phyloP scores from a whole-genome alignment of 306 rosid genomes.

The Cotoneaster glaucophyllus region DNA sequence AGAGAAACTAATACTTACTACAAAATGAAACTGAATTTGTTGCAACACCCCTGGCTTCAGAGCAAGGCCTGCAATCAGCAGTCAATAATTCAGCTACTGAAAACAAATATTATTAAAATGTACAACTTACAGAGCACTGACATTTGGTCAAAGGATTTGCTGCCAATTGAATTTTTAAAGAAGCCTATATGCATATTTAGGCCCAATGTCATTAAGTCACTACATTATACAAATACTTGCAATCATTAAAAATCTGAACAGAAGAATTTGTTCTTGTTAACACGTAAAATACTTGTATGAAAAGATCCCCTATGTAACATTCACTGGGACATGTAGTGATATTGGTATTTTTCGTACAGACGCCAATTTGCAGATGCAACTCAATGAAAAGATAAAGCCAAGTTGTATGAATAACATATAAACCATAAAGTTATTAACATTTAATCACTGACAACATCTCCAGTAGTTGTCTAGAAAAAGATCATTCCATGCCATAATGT shows the following conservation, averaged over 20 bases:
- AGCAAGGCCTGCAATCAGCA: conserved; percentile 66
- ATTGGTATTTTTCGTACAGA: not conserved
- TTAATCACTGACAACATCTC: not conserved
- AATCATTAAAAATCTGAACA: not conserved
- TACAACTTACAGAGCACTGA: not conserved
- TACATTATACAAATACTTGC: not conserved
- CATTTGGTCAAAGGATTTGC: not conserved
- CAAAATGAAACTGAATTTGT: conserved; percentile 54
- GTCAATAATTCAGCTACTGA: conserved; percentile 6
- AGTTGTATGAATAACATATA: not conserved
- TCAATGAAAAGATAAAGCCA: not conserved
- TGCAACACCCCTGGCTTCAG: conserved; percentile 70
- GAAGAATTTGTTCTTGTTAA: not conserved
- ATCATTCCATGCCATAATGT: not conserved
- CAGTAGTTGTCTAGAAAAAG: not conserved
- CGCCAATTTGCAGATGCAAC: not conserved
- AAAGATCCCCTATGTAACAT: no score
- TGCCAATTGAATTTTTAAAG: not conserved
- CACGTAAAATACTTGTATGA: not conserved
- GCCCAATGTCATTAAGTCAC: not conserved
- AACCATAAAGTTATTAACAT: no score
- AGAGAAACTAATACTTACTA: conserved; percentile 46
- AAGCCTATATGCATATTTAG: not conserved
- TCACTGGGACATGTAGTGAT: no score
- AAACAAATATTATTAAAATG: not conserved